A percentile compares a stretch with the other conserved stretches of the same genome.
These are phyloP conservation scores for Gastrolobium bilobum DNA, from an alignment of 306 rosid species.

Conservation along the genomic window DNA sequence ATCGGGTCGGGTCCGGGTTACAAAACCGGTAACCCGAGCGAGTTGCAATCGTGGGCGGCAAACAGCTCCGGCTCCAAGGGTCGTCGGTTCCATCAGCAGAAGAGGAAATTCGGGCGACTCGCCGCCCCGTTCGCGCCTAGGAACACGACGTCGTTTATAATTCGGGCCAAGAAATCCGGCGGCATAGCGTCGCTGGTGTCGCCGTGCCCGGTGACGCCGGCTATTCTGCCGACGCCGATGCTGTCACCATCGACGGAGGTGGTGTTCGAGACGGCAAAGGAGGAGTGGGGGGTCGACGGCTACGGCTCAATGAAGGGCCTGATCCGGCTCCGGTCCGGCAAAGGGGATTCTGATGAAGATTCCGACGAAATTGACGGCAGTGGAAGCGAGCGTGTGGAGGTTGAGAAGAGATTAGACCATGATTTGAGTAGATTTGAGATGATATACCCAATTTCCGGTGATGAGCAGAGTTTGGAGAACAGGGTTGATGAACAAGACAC, in stretches of 20 bases:
- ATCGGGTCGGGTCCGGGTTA: constrained; percentile 46
- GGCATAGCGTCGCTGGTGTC: constrained; percentile 73
- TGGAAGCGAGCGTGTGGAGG: constrained; percentile 64
- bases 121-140: constrained; percentile 82
- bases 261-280: constrained; percentile 71
- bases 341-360: constrained; percentile 47
- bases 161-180: constrained; percentile 73
- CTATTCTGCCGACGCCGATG: constrained; percentile 69
- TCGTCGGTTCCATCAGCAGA: constrained; percentile 64
- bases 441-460: constrained; percentile 68
- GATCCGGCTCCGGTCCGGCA: constrained; percentile 72
- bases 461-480: constrained; percentile 69
- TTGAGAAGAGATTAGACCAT: constrained; percentile 74
- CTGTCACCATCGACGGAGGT: constrained; percentile 77
- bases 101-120: constrained; percentile 53
- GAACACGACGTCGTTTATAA: constrained; percentile 79
- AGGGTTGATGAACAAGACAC: constrained; percentile 80
- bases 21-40: constrained; percentile 48
- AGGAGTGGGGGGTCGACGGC: constrained; percentile 87
- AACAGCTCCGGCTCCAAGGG: constrained; percentile 65
- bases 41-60: constrained; percentile 59
- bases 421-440: constrained; percentile 85
- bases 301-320: constrained; percentile 90
- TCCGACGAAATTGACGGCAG: constrained; percentile 40
- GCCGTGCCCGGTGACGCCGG: constrained; percentile 74